Conservation (phyloP, 1,284 basidiomycete genomes). For the Mycosarcoma maydis region DNA sequence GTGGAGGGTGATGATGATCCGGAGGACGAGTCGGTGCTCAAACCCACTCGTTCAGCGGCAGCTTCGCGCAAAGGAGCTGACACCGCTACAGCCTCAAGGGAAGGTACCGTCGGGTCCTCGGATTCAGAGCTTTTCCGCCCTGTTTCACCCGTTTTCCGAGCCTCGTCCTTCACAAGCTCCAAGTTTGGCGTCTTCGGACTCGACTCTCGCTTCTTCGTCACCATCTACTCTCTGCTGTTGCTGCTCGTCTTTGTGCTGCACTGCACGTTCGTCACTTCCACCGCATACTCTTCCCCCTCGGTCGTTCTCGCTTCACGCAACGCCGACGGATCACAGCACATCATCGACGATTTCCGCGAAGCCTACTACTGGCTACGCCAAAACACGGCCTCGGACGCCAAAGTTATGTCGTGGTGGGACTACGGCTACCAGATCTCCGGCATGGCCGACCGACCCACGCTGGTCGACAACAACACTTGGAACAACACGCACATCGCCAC, state of each 20-base stretch:
- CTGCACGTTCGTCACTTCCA: conserved; percentile 95
- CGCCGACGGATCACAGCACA: conserved; percentile 86
- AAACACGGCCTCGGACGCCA: conserved; percentile 90
- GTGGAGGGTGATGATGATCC: conserved; percentile 63
- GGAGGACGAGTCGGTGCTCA: conserved; percentile 53
- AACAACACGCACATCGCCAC: conserved; percentile 79
- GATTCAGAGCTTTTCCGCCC: conserved; percentile 22
- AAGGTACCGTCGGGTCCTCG: not conserved
- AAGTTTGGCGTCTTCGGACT: conserved; percentile 81
- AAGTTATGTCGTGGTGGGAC: conserved; percentile 99
- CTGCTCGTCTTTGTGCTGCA: conserved; percentile 82
- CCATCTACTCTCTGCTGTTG: conserved; percentile 81
- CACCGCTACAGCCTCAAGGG: conserved; percentile 36
- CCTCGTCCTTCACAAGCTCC: conserved; percentile 14
- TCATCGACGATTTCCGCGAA: conserved; percentile 99
- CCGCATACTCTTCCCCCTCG: conserved; percentile 96
- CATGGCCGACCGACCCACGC: conserved; percentile 95
- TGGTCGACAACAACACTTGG: conserved; percentile 99
- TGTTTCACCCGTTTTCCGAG: conserved; percentile 26
- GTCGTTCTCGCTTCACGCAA: conserved; percentile 87
- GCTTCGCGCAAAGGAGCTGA: conserved; percentile 62
- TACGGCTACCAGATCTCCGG: conserved; percentile 99
- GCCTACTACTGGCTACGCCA: conserved; percentile 99
- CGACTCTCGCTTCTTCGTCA: conserved; percentile 81
- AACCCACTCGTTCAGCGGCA: conserved; percentile 65